Evolutionary conservation across 495 filamentous ascomycete species (phyloP), one percentile per base, ranked within the genome.

Genomic region (Lasiosphaeria miniovina): DNA sequence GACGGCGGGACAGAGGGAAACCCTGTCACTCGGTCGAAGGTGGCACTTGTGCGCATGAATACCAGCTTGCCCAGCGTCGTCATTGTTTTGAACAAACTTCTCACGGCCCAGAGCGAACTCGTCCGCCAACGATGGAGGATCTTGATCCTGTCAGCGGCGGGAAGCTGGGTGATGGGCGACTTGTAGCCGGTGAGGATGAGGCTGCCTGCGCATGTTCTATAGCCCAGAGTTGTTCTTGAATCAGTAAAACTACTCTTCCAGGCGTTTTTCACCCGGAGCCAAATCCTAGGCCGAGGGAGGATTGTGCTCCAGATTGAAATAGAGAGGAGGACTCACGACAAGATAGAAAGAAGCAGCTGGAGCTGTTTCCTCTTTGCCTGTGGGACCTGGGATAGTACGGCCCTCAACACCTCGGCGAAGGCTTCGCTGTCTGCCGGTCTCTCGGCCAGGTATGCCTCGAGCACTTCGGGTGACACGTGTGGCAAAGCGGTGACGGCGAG

Each of bases 151-250:
- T 82, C 74, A 41, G 77, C 70, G 7, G 87, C 61, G 3, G 86
- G 79, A 61, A 89, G 89, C 53, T 84, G 74, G 54, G 88, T 80
- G 31, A 91, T 71, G 0, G 83, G 82, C 1, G 78, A 86, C 36
- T 76, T 75, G 31, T 84, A 84, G 31, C 88, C 87, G 0, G 89
- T 91, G 17, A 87, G 70, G 14, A 89, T 69, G 14, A 90, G 68
- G 38, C 85, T 90, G 8, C 88, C 89, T 0, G 84, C 73, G n/a
- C 80, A 80, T 35, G 88, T 88, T 60, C 88, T 93, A 67, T 40
- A n/a, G 15, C 5, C 43, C 43, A 24, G 24, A 24, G 24, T 24
- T 24, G 24, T 24, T 24, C 11, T 1, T 41, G 38, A 8, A n/a
- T 46, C 43, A 46, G 12, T 6, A 14, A 46, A 6, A 5, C 5